Conservation (phyloP, 768 basidiomycete genomes). For the Mycena capillaripes region DNA sequence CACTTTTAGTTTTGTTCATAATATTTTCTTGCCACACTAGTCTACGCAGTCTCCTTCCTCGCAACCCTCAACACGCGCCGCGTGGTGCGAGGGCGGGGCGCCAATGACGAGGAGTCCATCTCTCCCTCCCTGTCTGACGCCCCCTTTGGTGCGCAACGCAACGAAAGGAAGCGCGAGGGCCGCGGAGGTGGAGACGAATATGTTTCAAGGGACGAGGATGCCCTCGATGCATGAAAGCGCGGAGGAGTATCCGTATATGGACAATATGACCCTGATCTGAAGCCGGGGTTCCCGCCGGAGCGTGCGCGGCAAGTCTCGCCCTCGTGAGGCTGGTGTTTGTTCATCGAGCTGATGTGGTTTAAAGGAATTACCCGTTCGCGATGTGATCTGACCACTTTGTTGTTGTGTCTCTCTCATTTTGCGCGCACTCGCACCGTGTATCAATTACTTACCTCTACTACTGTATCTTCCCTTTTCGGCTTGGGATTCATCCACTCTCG, state of each 20-base stretch:
- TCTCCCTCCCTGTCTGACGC: no score
- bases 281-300: neutral
- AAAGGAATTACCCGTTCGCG: no score
- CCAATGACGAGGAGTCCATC: constrained; percentile 57
- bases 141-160: no score
- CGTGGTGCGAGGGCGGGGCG: constrained; percentile 65
- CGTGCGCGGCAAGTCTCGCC: neutral
- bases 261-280: neutral
- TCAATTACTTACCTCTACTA: no score
- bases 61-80: constrained; percentile 76
- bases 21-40: constrained; percentile 47
- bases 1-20: constrained; percentile 65
- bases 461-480: no score
- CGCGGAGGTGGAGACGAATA: no score
- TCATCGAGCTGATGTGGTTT: no score
- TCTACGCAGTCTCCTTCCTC: constrained; percentile 67
- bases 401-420: no score
- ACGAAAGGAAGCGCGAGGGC: constrained; percentile 56
- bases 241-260: neutral
- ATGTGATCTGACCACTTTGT: no score
- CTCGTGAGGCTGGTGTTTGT: no score
- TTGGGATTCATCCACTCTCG: no score
- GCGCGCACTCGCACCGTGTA: no score
- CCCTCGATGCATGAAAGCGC: constrained; percentile 42
- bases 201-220: constrained; percentile 63